Evolutionary conservation across 176 grass and related monocot genomes (phyloP), one percentile per base, ranked within the genome.

Genomic region (Eleusine indica): DNA sequence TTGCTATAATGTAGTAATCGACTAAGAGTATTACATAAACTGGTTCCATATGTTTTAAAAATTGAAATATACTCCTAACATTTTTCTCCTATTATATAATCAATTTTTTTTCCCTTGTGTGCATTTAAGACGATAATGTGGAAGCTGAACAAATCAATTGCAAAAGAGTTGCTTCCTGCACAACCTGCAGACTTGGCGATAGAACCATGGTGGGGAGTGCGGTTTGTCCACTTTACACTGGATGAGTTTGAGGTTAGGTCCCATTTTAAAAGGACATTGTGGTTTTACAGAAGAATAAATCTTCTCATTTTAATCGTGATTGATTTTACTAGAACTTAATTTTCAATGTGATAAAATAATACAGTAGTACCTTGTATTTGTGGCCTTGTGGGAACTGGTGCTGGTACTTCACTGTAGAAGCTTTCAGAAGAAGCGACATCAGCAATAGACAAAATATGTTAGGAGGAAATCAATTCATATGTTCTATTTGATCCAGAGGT

Each of bases 141-240:
- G 96, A 98, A 98, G 89, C 83, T 98, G 63, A 95, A 90, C 85
- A 98, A 98, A 76, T 98, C 96, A 51, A 98, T 98, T 85, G 96
- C 96, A 3, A 98, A 95, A 88, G 96, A 98, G 80, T 81, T 95
- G 71, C 21, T 98, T 77, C 96, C 96, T 37, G 62, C 85, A 78
- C 80, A 89, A 69, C 96, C 96, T 10, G 85, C 79, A 47, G 87
- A 98, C 73, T 85, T 92, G 68, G 76, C 81, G 57, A 88, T 93
- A 82, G 96, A 98, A 84, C 89, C 93, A 82, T 98, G 96, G 96
- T 98, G 96, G 96, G 93, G 89, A 60, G 87, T 98, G 90, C 90
- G 91, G 62, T 92, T 98, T 54, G 96, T 98, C 43, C 95, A 98
- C 79, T 98, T 98, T 71, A 98, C 96, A 63, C 67, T 98, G 75